Evolutionary conservation across 495 filamentous ascomycete species (phyloP).

Genomic region (Cryomyces minteri): DNA sequence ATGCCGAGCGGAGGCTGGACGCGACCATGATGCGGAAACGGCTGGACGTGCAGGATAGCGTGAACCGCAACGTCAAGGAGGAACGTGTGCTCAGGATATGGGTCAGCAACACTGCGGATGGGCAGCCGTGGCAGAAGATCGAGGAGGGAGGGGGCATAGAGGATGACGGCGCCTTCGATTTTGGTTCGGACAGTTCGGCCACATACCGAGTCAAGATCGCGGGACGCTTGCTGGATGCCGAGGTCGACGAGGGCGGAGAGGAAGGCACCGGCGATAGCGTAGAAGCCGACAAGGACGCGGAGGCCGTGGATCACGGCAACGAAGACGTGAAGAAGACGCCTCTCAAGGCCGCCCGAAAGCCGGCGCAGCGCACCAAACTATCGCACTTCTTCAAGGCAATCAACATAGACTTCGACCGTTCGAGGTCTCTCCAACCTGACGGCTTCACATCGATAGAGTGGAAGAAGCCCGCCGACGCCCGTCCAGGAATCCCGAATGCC

Average conservation of each 20-base stretch:
- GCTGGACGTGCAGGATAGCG: conserved; percentile 71
- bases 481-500: conserved; percentile 18
- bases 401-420: conserved; percentile 69
- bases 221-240: conserved; percentile 47
- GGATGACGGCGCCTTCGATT: conserved; percentile 57
- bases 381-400: conserved; percentile 94
- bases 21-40: conserved; percentile 90
- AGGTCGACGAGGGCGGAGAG: conserved; percentile 36
- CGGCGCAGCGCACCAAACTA: conserved; percentile 36
- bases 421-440: conserved; percentile 30
- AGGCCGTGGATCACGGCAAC: conserved; percentile 38
- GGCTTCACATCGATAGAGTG: conserved; percentile 47
- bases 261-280: conserved; percentile 35
- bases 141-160: conserved; percentile 23
- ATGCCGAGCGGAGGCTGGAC: conserved; percentile 77
- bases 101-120: conserved; percentile 90
- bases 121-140: conserved; percentile 78
- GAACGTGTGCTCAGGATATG: conserved; percentile 79
- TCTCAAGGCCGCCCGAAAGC: conserved; percentile 25
- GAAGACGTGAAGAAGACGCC: conserved; percentile 19
- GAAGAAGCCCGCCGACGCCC: conserved; percentile 38
- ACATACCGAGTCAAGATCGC: conserved; percentile 87
- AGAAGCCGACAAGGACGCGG: conserved; percentile 35
- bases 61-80: conserved; percentile 62
- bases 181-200: conserved; percentile 44